Base-by-base conservation (phyloP, 257 asterid genomes). In the Osmanthus fragrans region DNA sequence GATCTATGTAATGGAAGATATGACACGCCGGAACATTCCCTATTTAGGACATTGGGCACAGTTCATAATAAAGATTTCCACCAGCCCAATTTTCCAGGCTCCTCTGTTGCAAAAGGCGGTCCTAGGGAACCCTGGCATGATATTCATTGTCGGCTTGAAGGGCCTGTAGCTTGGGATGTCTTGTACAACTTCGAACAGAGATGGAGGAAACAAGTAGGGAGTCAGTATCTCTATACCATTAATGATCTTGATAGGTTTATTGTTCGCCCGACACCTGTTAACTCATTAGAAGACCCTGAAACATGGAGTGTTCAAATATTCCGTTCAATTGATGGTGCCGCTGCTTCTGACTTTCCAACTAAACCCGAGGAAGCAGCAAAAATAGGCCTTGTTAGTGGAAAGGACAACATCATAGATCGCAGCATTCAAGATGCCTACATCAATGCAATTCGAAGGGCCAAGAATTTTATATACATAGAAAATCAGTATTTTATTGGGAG, bases 91-190 rank as follows among this genome's bases (percentile, higher is more conserved):
- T 93, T 95, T 76, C 89, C 93, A 9, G 97, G 96, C 0, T 80
- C 98, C 16, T 86, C 90, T 0, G 76, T 93, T 75, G 70, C 4
- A 49, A 95, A 93, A 83, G 98, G 99, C 0, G 98, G 99, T 0
- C 97, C 98, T 0, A 82, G 99, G 72, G 97, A 95, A 88, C 98
- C 99, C 3, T 95, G 99, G 98, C 99, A 95, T 34, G 99, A 95
- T 51, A 83, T 91, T 47, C 99, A 95, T 39, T 93, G 96, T 70
- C 81, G 90, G 36, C 75, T 95, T 2, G 97, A 95, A 76, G 99
- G 99, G 2, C 97, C 97, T 0, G 94, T 84, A 3, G 97, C 97
- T 3, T 95, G 99, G 99, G 99, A 95, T 66, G 94, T 90, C n/a
- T 64, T 95, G 74, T 95, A 87, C 76, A 95, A 95, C 78, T 95